Conservation (phyloP, 164 flowering plant genomes). For the Hamamelis virginiana region DNA sequence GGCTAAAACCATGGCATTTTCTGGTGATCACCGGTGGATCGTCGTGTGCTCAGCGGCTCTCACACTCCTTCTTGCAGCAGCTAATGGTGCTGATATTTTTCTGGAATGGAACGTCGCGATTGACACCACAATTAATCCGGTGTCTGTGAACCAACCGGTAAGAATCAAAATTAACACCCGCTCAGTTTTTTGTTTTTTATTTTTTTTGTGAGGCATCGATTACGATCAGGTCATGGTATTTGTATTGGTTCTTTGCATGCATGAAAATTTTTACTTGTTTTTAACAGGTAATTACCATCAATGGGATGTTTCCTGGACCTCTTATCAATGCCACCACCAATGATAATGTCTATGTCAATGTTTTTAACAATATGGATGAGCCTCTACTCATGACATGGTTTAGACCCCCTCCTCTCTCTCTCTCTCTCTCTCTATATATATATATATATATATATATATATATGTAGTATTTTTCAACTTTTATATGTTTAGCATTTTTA, state of each 20-base stretch:
- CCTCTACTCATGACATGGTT: constrained; percentile 72
- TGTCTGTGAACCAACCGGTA: constrained; percentile 39
- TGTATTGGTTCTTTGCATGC: not conserved
- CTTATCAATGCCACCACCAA: constrained; percentile 64
- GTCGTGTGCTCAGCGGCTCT: constrained; percentile 4
- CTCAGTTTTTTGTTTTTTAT: too few species aligned
- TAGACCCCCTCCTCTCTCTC: too few species aligned
- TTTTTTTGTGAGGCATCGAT: too few species aligned
- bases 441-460: not conserved
- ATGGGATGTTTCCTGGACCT: constrained; percentile 73
- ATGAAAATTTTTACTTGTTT: not conserved
- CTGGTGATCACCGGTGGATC: constrained; percentile 6
- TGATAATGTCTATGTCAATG: constrained; percentile 55
- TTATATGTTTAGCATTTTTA: not conserved
- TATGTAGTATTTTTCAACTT: too few species aligned
- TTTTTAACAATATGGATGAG: constrained; percentile 61
- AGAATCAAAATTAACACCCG: not conserved
- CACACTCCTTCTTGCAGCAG: constrained; percentile 13
- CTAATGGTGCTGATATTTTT: constrained; percentile 39
- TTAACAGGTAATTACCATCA: constrained; percentile 64
- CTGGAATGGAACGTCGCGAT: constrained; percentile 56
- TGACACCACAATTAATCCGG: constrained; percentile 28
- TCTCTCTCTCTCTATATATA: not conserved
- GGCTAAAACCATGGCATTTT: not conserved
- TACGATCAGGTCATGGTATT: not conserved